Base-by-base conservation (phyloP, 2,329 filamentous ascomycete species). In the Dryadomyces quercivorus region DNA sequence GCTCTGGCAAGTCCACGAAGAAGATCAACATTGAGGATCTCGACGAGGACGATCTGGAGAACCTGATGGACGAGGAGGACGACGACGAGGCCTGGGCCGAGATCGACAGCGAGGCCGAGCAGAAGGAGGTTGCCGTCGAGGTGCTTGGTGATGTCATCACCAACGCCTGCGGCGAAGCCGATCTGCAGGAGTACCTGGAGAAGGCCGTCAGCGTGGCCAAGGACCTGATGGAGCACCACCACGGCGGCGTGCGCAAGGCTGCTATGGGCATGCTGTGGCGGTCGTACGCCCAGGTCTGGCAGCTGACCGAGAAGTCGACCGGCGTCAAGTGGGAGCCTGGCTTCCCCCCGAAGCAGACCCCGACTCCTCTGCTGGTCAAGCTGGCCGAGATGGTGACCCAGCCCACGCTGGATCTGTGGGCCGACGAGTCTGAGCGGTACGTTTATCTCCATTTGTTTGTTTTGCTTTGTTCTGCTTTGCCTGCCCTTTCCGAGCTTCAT, bases 111-210 rank as follows among this genome's bases (percentile, higher is more conserved):
- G 81, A 96, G 54, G 89, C 92, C 22, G 81, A 95, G 63, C 93
- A 97, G 77, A 96, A 97, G 72, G 93, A 98, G 71, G 94, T 97
- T 63, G 92, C 93, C 42, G 82, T 95, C 47, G 93, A 98, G 69
- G 91, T 96, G 6, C 80, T 96, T 40, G 93, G 91, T 60, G 93
- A 98, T 65, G 82, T 98, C 58, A 85, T 97, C 64, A 85, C 87
- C 49, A 85, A 94, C 73, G 88, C 88, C 50, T 90, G 88, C 69
- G 80, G 81, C 64, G 80, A 86, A 61, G 89, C 81, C 67, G 78
- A 78, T 62, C 72, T 81, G 55, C 72, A 94, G 61, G 84, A 88
- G 5, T 95, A 92, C 69, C 86, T 96, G 59, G 85, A 95, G 73
- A 86, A 88, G 75, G 89, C 89, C 8, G 81, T 98, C 58, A 85